Evolutionary conservation across 2,329 filamentous ascomycete genomes (phyloP), one percentile per base, ranked within the genome.

Genomic region (Aspergillus sp.): DNA sequence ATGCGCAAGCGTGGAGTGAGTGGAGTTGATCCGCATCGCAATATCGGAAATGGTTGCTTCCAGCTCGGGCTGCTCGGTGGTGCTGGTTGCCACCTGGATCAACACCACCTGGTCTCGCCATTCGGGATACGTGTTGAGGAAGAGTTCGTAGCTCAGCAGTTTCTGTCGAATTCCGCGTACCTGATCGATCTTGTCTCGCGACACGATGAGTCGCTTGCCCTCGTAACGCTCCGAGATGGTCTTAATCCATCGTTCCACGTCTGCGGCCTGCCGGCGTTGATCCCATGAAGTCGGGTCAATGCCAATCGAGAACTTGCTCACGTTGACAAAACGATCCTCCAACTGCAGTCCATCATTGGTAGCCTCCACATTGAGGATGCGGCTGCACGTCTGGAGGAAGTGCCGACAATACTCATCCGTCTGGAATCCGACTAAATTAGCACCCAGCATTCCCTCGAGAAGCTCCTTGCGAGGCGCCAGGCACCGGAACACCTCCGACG

Each of bases 121-220:
- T 71, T 96, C 85, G 0, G 94, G 93, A 72, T 97, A 91, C 74
- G 92, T 91, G 78, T 96, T 96, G 48, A 98, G 84, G 78, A 98
- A 98, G 8, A 97, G 79, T 77, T 98, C 95, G 70, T 91, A 96
- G 1, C 93, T 90, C 25, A 97, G 82, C 5, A 98, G 84, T 82
- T 98, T 98, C 78, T 96, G 94, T 41, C 93, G 87, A 41, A 98
- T 92, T 62, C 95, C 94, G 56, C 93, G 89, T 59, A 98, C 91
- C 66, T 91, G 88, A 75, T 98, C 94, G 48, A 98, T 86, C 83
- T 97, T 96, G 77, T 98, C 94, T 55, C 94, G 88, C 8, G 92
- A 92, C 11, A 97, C 93, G 67, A 98, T 96, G 58, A 98, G 84
- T 70, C 87, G 89, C 82, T 97, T 97, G 67, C 88, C 92, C 66